Evolutionary conservation across 441 rosid species (phyloP).

Genomic region (Gossypium schwendimanii): DNA sequence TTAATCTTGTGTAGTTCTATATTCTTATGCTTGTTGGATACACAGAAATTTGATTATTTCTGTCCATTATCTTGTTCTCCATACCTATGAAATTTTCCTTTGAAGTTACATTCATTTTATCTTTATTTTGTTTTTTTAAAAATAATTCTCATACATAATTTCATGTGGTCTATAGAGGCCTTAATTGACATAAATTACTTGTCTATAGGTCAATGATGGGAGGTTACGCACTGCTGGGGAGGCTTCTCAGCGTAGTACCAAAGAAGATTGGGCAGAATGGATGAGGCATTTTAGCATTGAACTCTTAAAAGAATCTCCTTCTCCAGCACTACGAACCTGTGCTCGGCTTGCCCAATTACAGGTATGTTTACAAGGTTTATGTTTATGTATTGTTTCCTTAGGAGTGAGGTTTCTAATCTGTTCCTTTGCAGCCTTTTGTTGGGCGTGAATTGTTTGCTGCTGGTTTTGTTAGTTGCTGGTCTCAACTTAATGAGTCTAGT

Average conservation of each 20-base stretch:
- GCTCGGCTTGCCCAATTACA: constrained; percentile 97
- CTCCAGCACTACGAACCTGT: constrained; percentile 96
- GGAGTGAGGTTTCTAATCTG: constrained; percentile 26
- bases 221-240: constrained; percentile 94
- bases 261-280: constrained; percentile 99
- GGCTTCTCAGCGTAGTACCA: constrained; percentile 99
- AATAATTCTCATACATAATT: neutral
- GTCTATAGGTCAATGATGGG: constrained; percentile 75
- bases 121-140: constrained; percentile 8
- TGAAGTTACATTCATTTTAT: neutral
- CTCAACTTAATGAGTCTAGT: constrained; percentile 79
- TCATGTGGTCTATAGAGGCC: constrained; percentile 1
- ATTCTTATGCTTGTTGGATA: neutral
- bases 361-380: constrained; percentile 35
- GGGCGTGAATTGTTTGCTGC: constrained; percentile 99
- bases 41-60: neutral
- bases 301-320: constrained; percentile 94
- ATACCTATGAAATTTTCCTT: constrained; percentile 4
- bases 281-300: constrained; percentile 99
- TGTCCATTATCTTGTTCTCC: constrained; percentile 8
- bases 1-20: neutral
- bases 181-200: neutral
- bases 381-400: constrained; percentile 9
- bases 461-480: constrained; percentile 99
- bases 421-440: constrained; percentile 73